Base-by-base conservation (phyloP, 164 flowering plant genomes). In the Magnolia changhungtana region DNA sequence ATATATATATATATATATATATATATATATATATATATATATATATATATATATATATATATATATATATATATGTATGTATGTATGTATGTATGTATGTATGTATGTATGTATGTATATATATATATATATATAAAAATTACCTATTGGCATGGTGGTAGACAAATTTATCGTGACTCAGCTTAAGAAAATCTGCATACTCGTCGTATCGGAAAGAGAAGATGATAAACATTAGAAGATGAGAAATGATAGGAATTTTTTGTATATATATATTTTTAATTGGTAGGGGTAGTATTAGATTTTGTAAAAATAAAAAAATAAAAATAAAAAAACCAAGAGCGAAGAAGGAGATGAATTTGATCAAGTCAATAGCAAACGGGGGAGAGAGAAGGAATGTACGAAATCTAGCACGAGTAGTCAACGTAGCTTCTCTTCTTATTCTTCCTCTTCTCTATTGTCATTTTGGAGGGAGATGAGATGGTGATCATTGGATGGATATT, bases 81-180 rank as follows among this genome's bases (percentile, higher is more conserved):
- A n/a, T n/a, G n/a, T n/a, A n/a, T n/a, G n/a, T n/a, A n/a, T n/a
- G n/a, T n/a, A n/a, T n/a, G n/a, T n/a, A n/a, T n/a, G n/a, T n/a
- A n/a, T n/a, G n/a, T n/a, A n/a, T n/a, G n/a, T n/a, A n/a, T n/a
- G n/a, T n/a, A n/a, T n/a, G n/a, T n/a, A n/a, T n/a, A 7, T 51
- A 51, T 7, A 7, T 11, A 7, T 51, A 7, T 7, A 51, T 7
- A 51, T 69, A 66, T 13, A 21, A 1, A 65, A 73, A 51, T 21
- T 29, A 95, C 98, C 99, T 98, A 76, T 94, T 96, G 69, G 98
- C 89, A 65, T 94, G 99, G 45, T 98, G 92, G 80, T 90, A 89
- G 65, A 96, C 80, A 77, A 91, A 96, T 81, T 94, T 98, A 83
- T 94, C 99, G 74, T 94, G 92, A 7, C 89, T 95, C 24, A 89